Base-by-base conservation (phyloP, 2,329 filamentous ascomycete species). In the Sarocladium kiliense region DNA sequence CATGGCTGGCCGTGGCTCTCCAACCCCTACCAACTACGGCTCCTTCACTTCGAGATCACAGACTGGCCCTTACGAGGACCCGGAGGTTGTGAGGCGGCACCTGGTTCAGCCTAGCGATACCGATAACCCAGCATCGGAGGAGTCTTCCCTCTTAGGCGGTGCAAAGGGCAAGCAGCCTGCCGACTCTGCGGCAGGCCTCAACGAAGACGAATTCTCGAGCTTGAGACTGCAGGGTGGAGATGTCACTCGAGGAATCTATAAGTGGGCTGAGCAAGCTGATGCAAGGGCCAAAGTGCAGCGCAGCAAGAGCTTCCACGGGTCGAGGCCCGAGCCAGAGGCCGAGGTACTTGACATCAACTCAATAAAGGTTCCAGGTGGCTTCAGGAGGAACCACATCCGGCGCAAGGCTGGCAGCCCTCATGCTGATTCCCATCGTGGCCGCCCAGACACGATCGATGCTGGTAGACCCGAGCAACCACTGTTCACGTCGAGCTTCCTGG, bases 341-440 rank as follows among this genome's bases (percentile, higher is more conserved):
- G 89, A 94, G 53, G 83, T 86, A 1, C 78, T 94, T 54, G 88
- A 97, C 65, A 96, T 97, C 63, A 87, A 88, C 62, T 86, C 86
- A 12, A 99, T 99, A 70, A 92, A 92, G 66, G 85, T 96, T 23
- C 94, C 94, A 6, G 94, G 94, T 59, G 94, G 94, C 1, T 97
- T 99, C 70, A 82, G 94, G 61, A 82, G 94, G 65, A 92, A 99
- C 67, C 96, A 91, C 66, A 75, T 99, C 27, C 85, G 92, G 47
- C 81, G 92, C 61, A 80, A 84, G 18, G 89, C 80, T n/a, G 82
- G 77, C 34, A 89, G 85, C 64, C 83, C 86, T 7, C 63, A 66
- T 37, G 67, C 67, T 49, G 58, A 58, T 7, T 21, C 25, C 11
- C 45, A 54, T 7, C 47, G 54, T 11, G 53, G 54, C 16, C n/a